Evolutionary conservation across 495 filamentous ascomycete genomes (phyloP).

Genomic region (Aspergillus homomorphus): DNA sequence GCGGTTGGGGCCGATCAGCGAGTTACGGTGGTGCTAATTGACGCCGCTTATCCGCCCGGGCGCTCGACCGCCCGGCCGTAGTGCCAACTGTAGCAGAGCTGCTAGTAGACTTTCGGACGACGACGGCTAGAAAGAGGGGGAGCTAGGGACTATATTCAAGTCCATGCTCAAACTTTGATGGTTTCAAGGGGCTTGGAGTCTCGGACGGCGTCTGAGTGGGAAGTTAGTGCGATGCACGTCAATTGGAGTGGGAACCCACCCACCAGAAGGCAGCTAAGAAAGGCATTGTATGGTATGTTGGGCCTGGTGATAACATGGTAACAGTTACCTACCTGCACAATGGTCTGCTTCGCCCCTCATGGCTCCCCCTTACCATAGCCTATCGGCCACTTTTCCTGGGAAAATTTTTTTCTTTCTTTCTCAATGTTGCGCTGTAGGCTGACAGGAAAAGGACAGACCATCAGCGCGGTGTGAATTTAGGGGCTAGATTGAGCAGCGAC

Average conservation of each 20-base stretch:
- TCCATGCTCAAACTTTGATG: conserved; percentile 6
- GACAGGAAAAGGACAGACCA: background rate
- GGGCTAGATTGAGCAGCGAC: background rate
- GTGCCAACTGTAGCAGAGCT: conserved; percentile 3
- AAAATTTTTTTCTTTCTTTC: background rate
- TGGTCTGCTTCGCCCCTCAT: background rate
- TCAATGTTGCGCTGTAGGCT: background rate
- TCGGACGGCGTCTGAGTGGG: background rate
- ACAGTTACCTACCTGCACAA: background rate
- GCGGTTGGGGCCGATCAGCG: conserved; percentile 9
- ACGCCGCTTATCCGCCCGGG: conserved; percentile 3
- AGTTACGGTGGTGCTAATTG: conserved; percentile 6
- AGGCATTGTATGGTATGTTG: conserved; percentile 1
- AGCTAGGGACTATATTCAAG: background rate
- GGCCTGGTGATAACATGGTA: background rate
- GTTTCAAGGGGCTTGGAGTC: conserved; percentile 3
- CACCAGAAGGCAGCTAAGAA: conserved; percentile 1
- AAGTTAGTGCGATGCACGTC: conserved; percentile 1
- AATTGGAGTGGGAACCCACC: background rate
- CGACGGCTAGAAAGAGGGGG: background rate
- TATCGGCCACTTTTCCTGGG: background rate
- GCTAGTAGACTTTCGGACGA: background rate
- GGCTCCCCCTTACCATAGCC: background rate
- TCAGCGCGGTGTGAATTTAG: background rate
- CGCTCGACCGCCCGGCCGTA: conserved; percentile 4